Evolutionary conservation across 2,329 filamentous ascomycete species (phyloP).

Genomic region (Colletotrichum eremochloae): DNA sequence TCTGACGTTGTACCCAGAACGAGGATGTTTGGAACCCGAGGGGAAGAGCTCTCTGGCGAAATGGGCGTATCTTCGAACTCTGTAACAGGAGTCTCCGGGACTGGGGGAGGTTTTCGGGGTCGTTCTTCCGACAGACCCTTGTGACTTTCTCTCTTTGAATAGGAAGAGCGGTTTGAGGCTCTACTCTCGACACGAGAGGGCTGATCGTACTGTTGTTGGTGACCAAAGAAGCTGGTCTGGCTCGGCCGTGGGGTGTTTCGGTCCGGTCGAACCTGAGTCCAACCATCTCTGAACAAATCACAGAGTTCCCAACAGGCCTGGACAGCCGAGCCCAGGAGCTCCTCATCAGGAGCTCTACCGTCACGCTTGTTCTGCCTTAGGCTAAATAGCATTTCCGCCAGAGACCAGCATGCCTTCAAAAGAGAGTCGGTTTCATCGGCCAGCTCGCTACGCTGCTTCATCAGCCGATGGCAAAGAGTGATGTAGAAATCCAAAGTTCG

Average conservation of each 20-base stretch:
- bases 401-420: conserved; percentile 86
- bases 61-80: conserved; percentile 93
- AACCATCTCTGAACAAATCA: conserved; percentile 92
- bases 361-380: conserved; percentile 86
- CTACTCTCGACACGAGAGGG: conserved; percentile 62
- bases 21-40: conserved; percentile 87
- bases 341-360: conserved; percentile 80
- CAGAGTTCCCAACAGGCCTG: conserved; percentile 96
- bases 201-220: conserved; percentile 62
- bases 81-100: conserved; percentile 92
- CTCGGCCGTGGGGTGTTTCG: conserved; percentile 86
- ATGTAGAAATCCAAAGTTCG: conserved; percentile 95
- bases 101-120: conserved; percentile 61
- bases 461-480: conserved; percentile 92
- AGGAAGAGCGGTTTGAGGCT: conserved; percentile 64
- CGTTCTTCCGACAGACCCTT: conserved; percentile 64
- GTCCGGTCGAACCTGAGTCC: conserved; percentile 89
- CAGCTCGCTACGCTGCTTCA: conserved; percentile 88
- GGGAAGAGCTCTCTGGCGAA: conserved; percentile 82
- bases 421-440: conserved; percentile 87
- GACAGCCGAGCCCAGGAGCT: conserved; percentile 87
- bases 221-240: conserved; percentile 77
- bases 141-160: conserved; percentile 67
- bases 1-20: conserved; percentile 80
- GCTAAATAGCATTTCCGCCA: conserved; percentile 94